A percentile compares a stretch with the other conserved stretches of the same genome.
Conservation (phyloP, 371 early-diverging fungal species). For the Rhizopus sp. region DNA sequence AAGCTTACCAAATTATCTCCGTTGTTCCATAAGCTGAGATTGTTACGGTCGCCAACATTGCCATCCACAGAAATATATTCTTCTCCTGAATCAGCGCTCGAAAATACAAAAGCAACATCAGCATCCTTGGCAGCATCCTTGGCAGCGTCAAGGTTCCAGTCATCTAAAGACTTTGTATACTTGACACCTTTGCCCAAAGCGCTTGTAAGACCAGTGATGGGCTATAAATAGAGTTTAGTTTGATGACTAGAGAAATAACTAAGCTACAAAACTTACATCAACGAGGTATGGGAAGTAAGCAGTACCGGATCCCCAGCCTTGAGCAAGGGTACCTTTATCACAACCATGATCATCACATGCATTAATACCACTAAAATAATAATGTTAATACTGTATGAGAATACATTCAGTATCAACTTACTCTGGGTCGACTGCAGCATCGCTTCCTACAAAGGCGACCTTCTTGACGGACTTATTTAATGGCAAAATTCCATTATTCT, state of each 20-base stretch:
- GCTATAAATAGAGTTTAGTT: constrained; percentile 1
- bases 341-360: constrained; percentile 29
- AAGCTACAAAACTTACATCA: constrained; percentile 21
- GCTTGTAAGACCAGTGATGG: constrained; percentile 35
- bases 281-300: constrained; percentile 58
- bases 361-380: constrained; percentile 15
- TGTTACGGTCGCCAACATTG: constrained; percentile 54
- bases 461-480: constrained; percentile 14
- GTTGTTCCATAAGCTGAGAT: constrained; percentile 54
- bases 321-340: constrained; percentile 52
- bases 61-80: constrained; percentile 37
- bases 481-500: constrained; percentile 42
- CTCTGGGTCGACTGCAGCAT: constrained; percentile 43
- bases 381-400: neutral
- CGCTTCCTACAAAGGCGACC: constrained; percentile 52
- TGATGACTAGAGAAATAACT: neutral
- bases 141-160: constrained; percentile 39
- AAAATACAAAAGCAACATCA: constrained; percentile 60
- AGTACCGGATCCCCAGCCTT: constrained; percentile 67
- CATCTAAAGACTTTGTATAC: constrained; percentile 29
- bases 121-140: constrained; percentile 34
- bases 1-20: constrained; percentile 51
- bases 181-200: constrained; percentile 31
- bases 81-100: constrained; percentile 59
- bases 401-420: constrained; percentile 9